These are phyloP conservation scores for Trichoderma sp. DNA, from an alignment of 2,329 filamentous ascomycete species.

Conservation along the genomic window DNA sequence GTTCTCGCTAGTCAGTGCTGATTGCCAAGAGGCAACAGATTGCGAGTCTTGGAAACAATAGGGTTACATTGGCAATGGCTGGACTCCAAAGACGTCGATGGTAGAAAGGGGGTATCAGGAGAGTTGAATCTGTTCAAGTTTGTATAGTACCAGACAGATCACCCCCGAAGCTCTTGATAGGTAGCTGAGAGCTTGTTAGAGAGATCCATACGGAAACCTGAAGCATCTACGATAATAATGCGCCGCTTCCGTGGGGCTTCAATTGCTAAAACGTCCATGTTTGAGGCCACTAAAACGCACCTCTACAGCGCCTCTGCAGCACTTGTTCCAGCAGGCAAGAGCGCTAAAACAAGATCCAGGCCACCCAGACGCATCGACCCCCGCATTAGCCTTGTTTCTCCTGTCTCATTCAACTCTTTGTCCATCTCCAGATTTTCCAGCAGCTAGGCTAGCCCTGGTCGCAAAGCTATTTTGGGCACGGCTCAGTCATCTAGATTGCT, in stretches of 20 bases:
- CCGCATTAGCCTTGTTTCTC: not conserved
- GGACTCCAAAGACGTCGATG: not conserved
- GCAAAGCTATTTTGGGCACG: not conserved
- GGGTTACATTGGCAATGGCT: not conserved
- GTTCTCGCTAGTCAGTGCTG: not conserved
- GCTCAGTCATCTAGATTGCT: not conserved
- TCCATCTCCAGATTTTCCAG: slow-evolving; percentile 5
- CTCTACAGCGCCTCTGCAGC: not conserved
- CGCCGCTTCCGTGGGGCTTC: not conserved
- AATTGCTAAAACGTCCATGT: not conserved
- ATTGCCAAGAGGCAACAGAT: not conserved
- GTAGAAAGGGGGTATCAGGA: not conserved
- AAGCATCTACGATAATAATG: not conserved
- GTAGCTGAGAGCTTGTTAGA: too few species aligned
- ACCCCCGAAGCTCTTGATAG: not conserved
- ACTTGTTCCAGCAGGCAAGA: not conserved
- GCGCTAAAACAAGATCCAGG: not conserved
- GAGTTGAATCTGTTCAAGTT: not conserved
- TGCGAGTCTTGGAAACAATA: not conserved
- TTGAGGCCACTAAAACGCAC: not conserved
- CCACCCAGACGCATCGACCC: not conserved
- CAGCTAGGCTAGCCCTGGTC: not conserved
- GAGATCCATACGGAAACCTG: not conserved
- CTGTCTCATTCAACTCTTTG: not conserved
- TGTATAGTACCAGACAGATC: not conserved